These are phyloP conservation scores for Monilinia aucupariae DNA, from an alignment of 2,329 filamentous ascomycete genomes.

Conservation along the genomic window DNA sequence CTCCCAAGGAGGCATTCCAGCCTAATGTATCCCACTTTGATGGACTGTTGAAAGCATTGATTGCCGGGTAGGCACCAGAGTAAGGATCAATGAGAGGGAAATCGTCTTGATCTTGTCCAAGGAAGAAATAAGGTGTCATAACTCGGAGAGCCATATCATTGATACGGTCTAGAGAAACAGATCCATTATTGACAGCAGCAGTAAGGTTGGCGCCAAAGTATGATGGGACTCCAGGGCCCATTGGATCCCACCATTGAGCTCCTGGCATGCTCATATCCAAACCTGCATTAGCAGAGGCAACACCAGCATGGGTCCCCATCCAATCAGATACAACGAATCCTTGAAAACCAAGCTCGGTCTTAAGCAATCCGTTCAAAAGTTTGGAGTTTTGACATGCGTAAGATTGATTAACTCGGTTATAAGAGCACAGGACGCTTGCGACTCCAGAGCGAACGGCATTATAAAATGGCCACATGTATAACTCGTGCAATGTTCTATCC, in stretches of 20 bases:
- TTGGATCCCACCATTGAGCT: slow-evolving; percentile 28
- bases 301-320: slow-evolving; percentile 54
- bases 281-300: slow-evolving; percentile 54
- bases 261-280: slow-evolving; percentile 66
- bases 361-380: slow-evolving; percentile 45
- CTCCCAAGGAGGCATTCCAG: slow-evolving; percentile 1
- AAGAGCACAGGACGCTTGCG: slow-evolving; percentile 65
- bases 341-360: slow-evolving; percentile 46
- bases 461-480: slow-evolving; percentile 83
- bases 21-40: slow-evolving; percentile 39
- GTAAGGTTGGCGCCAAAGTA: slow-evolving; percentile 26
- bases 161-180: slow-evolving; percentile 38
- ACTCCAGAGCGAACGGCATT: slow-evolving; percentile 75
- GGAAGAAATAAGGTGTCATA: slow-evolving; percentile 50
- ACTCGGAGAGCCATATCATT: slow-evolving; percentile 46
- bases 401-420: slow-evolving; percentile 44
- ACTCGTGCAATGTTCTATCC: slow-evolving; percentile 66
- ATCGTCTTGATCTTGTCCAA: slow-evolving; percentile 46
- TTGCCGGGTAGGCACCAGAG: slow-evolving; percentile 4
- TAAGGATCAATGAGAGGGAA: slow-evolving; percentile 33
- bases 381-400: slow-evolving; percentile 48
- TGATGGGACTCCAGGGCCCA: slow-evolving; percentile 8
- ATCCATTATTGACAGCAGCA: slow-evolving; percentile 46
- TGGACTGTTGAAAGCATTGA: background rate
- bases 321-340: slow-evolving; percentile 63